Base-by-base conservation (phyloP, 768 basidiomycete species). In the Glaciozyma martinii region DNA sequence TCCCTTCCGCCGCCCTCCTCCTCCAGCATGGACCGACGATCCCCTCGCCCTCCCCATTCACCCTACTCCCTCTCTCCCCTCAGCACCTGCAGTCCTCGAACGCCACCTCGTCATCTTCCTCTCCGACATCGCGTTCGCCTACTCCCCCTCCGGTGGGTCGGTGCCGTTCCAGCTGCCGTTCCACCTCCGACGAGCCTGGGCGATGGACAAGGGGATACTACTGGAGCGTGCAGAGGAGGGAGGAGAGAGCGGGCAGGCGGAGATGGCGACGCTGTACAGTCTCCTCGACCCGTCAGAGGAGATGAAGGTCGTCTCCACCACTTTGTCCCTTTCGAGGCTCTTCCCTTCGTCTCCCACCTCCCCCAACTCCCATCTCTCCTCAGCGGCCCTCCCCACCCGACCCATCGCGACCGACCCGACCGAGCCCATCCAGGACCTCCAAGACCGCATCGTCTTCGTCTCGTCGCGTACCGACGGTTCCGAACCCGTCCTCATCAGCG, bases 141-240 rank as follows among this genome's bases (percentile, higher is more conserved):
- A 56, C 57, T 55, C 61, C 9, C 6, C 32, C n/a, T 4, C 18
- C 40, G 67, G 63, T 13, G 59, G 59, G 3, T n/a, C 52, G 18
- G 27, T 64, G 12, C 68, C 68, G 25, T 27, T 70, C 29, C 60
- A 60, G 1, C 46, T 70, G 12, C 68, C 68, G 5, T 70, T 66
- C 54, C 59, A 49, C 42, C 50, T 70, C 23, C 7, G 19, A 1
- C 33, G 54, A 0, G 65, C 63, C 2, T 56, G 57, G 47, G 7
- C 59, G 0, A n/a, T 63, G 9, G 43, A 60, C 30, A 23, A 50
- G 12, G 68, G 64, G 1, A 27, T 63, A 21, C n/a, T 60, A 16
- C 44, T 66, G 19, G 64, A 69, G 52, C 58, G 68, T 2, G 64
- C 42, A 5, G 21, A 19, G n/a, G 58, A 56, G 47, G 56, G 59